Conservation (phyloP, 2,329 filamentous ascomycete genomes). For the Clonostachys byssicola region DNA sequence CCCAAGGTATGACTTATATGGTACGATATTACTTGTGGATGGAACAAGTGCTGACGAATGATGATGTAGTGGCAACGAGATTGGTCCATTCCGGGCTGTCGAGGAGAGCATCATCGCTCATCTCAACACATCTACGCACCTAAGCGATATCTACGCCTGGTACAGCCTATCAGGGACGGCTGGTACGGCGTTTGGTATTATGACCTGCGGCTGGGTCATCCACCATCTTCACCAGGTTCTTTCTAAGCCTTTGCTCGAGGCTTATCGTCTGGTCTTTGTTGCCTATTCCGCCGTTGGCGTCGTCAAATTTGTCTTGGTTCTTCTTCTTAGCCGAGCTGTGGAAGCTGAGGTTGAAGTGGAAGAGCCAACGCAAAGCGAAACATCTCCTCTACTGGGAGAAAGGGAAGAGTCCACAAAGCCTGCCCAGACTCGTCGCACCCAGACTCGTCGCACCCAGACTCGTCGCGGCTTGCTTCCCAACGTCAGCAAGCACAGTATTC, state of each 20-base stretch:
- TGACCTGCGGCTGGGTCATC: constrained; percentile 56
- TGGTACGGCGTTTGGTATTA: constrained; percentile 58
- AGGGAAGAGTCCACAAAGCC: too few relatives aligned
- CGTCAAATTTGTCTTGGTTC: constrained; percentile 48
- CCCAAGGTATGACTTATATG: constrained; percentile 22
- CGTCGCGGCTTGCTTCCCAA: constrained; percentile 32
- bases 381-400: constrained; percentile 15
- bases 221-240: too few relatives aligned
- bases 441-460: not conserved
- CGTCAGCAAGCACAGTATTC: constrained; percentile 49
- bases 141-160: constrained; percentile 59
- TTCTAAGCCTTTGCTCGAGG: constrained; percentile 15
- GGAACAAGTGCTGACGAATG: too few relatives aligned
- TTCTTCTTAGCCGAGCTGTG: constrained; percentile 41
- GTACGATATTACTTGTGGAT: too few relatives aligned
- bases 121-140: constrained; percentile 35
- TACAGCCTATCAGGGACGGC: constrained; percentile 54
- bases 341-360: constrained; percentile 23
- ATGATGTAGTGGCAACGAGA: constrained; percentile 52
- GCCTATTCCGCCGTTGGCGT: constrained; percentile 52
- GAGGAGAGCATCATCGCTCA: constrained; percentile 59
- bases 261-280: constrained; percentile 53
- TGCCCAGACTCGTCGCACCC: too few relatives aligned
- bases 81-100: constrained; percentile 58
- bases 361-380: constrained; percentile 6